phyloP scores from a whole-genome alignment of 2,329 filamentous ascomycete species.

The Nannizziopsis barbatae region DNA sequence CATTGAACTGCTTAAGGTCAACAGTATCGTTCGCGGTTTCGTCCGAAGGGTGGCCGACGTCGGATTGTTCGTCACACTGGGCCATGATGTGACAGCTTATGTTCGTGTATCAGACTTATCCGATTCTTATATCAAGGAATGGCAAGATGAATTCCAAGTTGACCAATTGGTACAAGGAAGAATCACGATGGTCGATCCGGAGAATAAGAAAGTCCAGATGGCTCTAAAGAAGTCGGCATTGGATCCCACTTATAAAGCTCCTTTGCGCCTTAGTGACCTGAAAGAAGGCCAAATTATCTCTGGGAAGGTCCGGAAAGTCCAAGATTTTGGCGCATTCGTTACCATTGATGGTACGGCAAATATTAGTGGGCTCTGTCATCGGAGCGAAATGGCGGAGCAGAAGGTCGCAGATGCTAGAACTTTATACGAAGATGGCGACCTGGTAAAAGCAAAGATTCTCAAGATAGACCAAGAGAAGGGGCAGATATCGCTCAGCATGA shows the following conservation, averaged over 20 bases:
- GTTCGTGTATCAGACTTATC: slow-evolving; percentile 82
- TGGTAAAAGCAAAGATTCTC: slow-evolving; percentile 83
- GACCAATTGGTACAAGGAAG: slow-evolving; percentile 88
- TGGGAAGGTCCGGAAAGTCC: slow-evolving; percentile 83
- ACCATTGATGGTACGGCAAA: slow-evolving; percentile 77
- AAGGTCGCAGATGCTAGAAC: slow-evolving; percentile 73
- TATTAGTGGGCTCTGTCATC: slow-evolving; percentile 85
- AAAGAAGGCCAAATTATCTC: slow-evolving; percentile 71
- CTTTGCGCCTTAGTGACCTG: slow-evolving; percentile 63
- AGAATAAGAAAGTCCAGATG: slow-evolving; percentile 64
- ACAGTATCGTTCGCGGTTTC: slow-evolving; percentile 79
- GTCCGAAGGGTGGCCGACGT: slow-evolving; percentile 82
- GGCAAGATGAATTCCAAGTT: slow-evolving; percentile 78
- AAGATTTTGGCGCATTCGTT: slow-evolving; percentile 91
- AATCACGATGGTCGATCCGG: slow-evolving; percentile 58
- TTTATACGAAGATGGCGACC: slow-evolving; percentile 79
- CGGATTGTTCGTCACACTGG: slow-evolving; percentile 75
- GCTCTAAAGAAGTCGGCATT: slow-evolving; percentile 77
- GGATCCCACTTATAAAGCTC: slow-evolving; percentile 64
- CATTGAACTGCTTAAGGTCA: slow-evolving; percentile 58
- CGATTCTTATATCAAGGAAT: slow-evolving; percentile 85
- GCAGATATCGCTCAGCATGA: slow-evolving; percentile 79
- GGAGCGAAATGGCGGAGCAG: slow-evolving; percentile 81
- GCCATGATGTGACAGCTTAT: slow-evolving; percentile 68
- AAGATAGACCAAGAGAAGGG: slow-evolving; percentile 63